Evolutionary conservation across 345 rosid genomes (phyloP), one percentile per base, ranked within the genome.

Genomic region (Dipteronia dyeriana): DNA sequence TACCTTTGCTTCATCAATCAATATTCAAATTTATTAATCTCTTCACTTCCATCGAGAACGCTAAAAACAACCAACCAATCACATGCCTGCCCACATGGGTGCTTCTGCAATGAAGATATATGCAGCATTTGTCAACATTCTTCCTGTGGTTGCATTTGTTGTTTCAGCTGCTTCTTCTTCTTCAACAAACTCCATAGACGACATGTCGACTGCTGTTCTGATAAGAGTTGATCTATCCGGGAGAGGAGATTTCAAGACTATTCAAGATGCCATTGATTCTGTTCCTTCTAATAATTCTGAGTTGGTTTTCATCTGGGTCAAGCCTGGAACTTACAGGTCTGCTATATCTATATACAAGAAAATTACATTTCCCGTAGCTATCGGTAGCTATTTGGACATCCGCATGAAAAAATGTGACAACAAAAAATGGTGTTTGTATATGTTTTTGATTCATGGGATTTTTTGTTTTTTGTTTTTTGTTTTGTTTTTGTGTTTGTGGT

Each of bases 261-360:
- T 93, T 69, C 94, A 93, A 72, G 95, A 85, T 10, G 97, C 95
- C 47, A 80, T 93, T 51, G 91, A 91, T 38, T 78, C 88, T 6
- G 86, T 93, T 51, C 92, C 94, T 6, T 78, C 91, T n/a, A 76
- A 81, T 10, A 88, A 88, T 66, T 60, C 82, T 7, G 81, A 87
- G 12, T 64, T 76, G 66, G 76, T 86, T 70, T 86, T 79, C 84
- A 87, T 93, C 66, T 82, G 76, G 83, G 94, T 91, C 71, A 88
- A 90, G 73, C 91, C 97, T 14, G 95, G 97, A 76, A 81, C 76
- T 13, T 93, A 93, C 85, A 79, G 92, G 97, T 91, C 14, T 75
- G 70, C 17, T 17, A 9, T 59, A 13, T 34, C 38, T 34, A 0
- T 34, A 34, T 34, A 34, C 38, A 34, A 0, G 6, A 34, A 34